Conservation (phyloP, 768 basidiomycete species). For the Boletus coccyginus region DNA sequence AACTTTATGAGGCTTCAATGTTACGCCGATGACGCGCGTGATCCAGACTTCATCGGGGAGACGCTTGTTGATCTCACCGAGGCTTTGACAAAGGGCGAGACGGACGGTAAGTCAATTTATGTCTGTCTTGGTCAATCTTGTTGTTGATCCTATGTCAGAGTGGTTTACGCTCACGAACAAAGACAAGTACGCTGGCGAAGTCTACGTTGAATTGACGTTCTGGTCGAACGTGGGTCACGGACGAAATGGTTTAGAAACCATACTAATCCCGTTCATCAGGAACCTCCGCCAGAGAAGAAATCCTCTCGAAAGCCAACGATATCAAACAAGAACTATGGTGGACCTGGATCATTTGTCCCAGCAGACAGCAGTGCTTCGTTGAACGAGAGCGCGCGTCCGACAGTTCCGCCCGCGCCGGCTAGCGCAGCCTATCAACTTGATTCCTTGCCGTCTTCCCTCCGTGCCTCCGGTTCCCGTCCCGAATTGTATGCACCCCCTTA, state of each 20-base stretch:
- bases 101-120: conserved; percentile 68
- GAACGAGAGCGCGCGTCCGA: conserved; percentile 20
- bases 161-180: conserved; percentile 92
- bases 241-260: not conserved
- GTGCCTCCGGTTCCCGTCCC: conserved; percentile 59
- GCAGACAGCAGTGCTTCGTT: conserved; percentile 34
- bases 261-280: conserved; percentile 42
- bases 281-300: conserved; percentile 76
- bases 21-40: conserved; percentile 92
- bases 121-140: conserved; percentile 3
- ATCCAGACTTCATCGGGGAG: conserved; percentile 96
- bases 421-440: conserved; percentile 42
- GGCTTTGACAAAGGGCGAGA: conserved; percentile 92
- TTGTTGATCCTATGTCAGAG: conserved; percentile 48
- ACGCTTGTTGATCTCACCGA: conserved; percentile 82
- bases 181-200: conserved; percentile 92
- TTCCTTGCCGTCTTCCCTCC: conserved; percentile 57
- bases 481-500: conserved; percentile 77
- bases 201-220: conserved; percentile 95
- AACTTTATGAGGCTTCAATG: conserved; percentile 77
- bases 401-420: conserved; percentile 12
- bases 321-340: conserved; percentile 65
- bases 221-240: conserved; percentile 77
- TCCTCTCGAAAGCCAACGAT: conserved; percentile 46
- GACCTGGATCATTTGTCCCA: conserved; percentile 74